Base-by-base conservation (phyloP, 1,139 yeast species). In the Yamadazyma buinensis region DNA sequence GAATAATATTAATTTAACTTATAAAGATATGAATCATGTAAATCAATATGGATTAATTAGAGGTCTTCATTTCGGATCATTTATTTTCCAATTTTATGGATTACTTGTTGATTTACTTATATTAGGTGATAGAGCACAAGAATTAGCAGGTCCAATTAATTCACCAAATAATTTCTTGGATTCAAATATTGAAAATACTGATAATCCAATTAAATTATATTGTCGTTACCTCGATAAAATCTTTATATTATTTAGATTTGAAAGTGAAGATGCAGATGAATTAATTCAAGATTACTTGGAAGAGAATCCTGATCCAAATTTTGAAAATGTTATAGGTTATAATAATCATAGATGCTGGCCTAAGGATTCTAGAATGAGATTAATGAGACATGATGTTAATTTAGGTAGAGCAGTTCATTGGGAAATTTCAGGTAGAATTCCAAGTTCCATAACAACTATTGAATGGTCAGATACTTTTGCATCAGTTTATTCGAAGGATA, bases 341-440 rank as follows among this genome's bases (percentile, higher is more conserved):
- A 86, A 85, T 47, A 87, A 87, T 47, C 86, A 84, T 47, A 79
- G 80, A 35, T 88, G 97, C 54, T 94, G 99, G 99, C 97, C 98
- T 4, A 67, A 86, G 33, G 98, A 92, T 54, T 66, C 81, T 13
- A 72, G 97, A 42, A 92, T 94, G 98, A 76, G 90, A 46, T 62
- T 92, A 33, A 82, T 90, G 79, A 72, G 97, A 32, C 84, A 81
- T 42, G 98, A 94, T 61, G 97, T 92, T 3, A 85, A 88, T 46
- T 67, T 92, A 3, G 98, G 97, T 1, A 70, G 94, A 38, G 97
- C 98, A 1, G 84, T 80, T 0, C 87, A 84, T 55, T 88, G 97
- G 96, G 97, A 92, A 55, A 64, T 94, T 28, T 71, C 80, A 28
- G 80, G 83, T 19, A 72, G 97, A 26, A 59, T 94, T 21, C 97